Evolutionary conservation across 148 eudicot genomes (phyloP).

Genomic region (Rhododendron mucronatum): DNA sequence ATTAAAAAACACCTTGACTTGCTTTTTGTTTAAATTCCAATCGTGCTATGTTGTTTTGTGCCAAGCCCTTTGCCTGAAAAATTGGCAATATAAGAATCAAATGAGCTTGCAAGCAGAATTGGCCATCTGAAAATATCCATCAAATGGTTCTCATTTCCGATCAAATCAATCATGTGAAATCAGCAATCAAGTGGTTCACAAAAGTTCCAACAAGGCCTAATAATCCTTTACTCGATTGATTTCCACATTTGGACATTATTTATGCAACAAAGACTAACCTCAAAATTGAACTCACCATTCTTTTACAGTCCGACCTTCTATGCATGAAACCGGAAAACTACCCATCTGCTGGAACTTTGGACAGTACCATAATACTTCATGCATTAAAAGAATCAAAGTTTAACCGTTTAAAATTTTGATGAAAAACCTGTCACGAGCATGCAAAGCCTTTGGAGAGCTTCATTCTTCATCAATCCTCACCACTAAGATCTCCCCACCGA

Average conservation of each 20-base stretch:
- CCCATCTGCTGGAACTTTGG: background rate
- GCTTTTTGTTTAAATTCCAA: background rate
- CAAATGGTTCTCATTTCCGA: background rate
- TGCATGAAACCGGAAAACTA: background rate
- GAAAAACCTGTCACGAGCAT: background rate
- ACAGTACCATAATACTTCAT: background rate
- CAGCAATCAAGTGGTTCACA: background rate
- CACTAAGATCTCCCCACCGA: constrained; percentile 76
- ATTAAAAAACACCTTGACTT: background rate
- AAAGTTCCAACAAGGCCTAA: background rate
- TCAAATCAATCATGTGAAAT: background rate
- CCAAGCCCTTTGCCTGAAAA: background rate
- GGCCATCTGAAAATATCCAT: background rate
- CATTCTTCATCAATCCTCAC: constrained; percentile 33
- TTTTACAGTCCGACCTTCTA: background rate
- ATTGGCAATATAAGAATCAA: background rate
- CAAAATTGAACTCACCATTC: background rate
- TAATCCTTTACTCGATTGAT: background rate
- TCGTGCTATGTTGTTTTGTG: background rate
- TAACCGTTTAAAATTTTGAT: background rate
- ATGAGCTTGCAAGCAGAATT: background rate
- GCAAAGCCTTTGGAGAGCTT: background rate
- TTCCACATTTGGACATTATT: background rate
- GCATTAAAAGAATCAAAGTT: constrained; percentile 3
- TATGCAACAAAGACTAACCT: background rate